Conservation (phyloP, 2,329 filamentous ascomycete species). For the Fusarium heterosporum region DNA sequence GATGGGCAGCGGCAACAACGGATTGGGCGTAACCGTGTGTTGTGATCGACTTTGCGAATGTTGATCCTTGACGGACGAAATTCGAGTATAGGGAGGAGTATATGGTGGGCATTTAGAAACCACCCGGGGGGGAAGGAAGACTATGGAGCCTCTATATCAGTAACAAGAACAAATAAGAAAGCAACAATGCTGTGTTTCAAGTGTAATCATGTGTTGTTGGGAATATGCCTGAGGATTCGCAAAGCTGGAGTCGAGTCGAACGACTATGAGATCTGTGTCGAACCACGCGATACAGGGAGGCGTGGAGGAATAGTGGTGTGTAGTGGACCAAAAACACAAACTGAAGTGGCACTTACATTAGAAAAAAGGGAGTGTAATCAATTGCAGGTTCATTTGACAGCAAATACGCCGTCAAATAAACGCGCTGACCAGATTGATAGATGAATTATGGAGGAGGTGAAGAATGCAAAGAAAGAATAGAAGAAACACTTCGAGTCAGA, state of each 20-base stretch:
- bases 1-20: slow-evolving; percentile 92
- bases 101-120: slow-evolving; percentile 90
- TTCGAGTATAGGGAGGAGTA: slow-evolving; percentile 76
- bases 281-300: slow-evolving; percentile 44
- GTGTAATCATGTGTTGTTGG: slow-evolving; percentile 6
- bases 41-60: slow-evolving; percentile 87
- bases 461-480: slow-evolving; percentile 41
- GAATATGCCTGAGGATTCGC: slow-evolving; percentile 40
- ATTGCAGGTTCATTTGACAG: slow-evolving; percentile 99
- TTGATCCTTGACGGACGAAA: slow-evolving; percentile 96
- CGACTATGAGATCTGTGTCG: slow-evolving; percentile 47
- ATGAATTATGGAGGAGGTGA: slow-evolving; percentile 36
- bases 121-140: slow-evolving; percentile 69
- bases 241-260: slow-evolving; percentile 41
- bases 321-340: slow-evolving; percentile 33
- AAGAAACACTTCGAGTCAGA: slow-evolving; percentile 18
- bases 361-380: slow-evolving; percentile 67
- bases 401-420: slow-evolving; percentile 85
- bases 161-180: slow-evolving; percentile 19
- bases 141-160: slow-evolving; percentile 52
- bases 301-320: slow-evolving; percentile 38
- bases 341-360: slow-evolving; percentile 64
- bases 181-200: slow-evolving; percentile 14
- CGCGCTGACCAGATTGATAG: slow-evolving; percentile 69
- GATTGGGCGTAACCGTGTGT: slow-evolving; percentile 98